A percentile compares a stretch with the other conserved stretches of the same genome.
These are phyloP conservation scores for Eimeria praecox DNA, from an alignment of 169 alveolate species.

Conservation along the genomic window DNA sequence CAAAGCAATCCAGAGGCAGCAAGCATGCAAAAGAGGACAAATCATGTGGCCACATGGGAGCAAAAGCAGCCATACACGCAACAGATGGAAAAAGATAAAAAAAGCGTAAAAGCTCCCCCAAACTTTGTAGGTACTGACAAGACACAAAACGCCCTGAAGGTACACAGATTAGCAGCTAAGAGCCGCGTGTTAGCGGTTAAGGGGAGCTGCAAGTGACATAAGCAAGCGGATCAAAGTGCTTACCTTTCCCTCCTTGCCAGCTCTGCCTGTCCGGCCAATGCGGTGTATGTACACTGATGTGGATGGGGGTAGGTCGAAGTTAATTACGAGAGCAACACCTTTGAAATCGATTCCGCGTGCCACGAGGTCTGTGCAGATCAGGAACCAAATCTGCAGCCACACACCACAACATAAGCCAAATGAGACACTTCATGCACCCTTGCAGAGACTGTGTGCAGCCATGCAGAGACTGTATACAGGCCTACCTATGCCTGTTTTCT, in stretches of 20 bases:
- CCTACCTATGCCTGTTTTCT: not conserved
- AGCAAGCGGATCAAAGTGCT: not conserved
- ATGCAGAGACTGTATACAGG: not conserved
- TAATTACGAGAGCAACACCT: conserved; percentile 96
- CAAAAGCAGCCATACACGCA: not conserved
- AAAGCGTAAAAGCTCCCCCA: not conserved
- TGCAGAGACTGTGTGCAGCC: not conserved
- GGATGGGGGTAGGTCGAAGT: conserved; percentile 97
- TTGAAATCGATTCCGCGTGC: conserved; percentile 99
- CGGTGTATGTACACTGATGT: conserved; percentile 97
- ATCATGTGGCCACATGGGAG: not conserved
- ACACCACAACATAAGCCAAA: not conserved
- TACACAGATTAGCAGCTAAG: not conserved
- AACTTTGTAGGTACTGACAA: not conserved
- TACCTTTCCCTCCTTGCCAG: conserved; percentile 92
- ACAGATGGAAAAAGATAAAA: not conserved
- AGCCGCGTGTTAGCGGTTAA: not conserved
- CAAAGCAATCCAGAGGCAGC: not conserved
- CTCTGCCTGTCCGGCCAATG: conserved; percentile 99
- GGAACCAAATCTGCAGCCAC: conserved; percentile 91
- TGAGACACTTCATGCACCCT: not conserved
- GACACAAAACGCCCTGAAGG: not conserved
- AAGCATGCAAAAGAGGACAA: not conserved
- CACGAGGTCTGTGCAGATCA: conserved; percentile 97
- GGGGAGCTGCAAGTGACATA: not conserved